Evolutionary conservation across 139 green algal species (phyloP).

Genomic region (Asterochloris sp.): DNA sequence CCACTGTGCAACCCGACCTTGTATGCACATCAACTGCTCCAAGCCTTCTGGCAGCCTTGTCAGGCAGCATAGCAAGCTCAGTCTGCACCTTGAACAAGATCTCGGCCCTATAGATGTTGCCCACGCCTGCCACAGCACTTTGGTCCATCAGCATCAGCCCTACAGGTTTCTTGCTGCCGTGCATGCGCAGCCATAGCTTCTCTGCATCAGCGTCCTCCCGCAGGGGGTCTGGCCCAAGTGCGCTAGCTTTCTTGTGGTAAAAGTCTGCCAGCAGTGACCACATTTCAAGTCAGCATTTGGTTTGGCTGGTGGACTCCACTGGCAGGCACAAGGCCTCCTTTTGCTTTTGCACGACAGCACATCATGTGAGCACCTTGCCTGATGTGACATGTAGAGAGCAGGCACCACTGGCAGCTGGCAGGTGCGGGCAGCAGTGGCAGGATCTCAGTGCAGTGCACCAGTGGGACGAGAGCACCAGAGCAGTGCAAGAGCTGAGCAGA

Average conservation of each 20-base stretch:
- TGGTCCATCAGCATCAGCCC: conserved; percentile 85
- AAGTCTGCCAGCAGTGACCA: conserved; percentile 21
- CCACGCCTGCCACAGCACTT: conserved; percentile 67
- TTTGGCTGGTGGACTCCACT: too few relatives aligned
- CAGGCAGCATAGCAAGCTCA: neutral
- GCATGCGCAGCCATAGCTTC: conserved; percentile 36
- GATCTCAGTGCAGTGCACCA: too few relatives aligned
- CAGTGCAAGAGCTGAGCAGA: neutral
- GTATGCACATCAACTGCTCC: too few relatives aligned
- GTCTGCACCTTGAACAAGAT: conserved; percentile 68
- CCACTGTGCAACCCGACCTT: too few relatives aligned
- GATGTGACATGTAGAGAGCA: too few relatives aligned
- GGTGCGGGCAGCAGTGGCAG: too few relatives aligned
- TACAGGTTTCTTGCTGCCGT: conserved; percentile 57
- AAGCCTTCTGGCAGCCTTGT: neutral
- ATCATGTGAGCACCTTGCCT: too few relatives aligned
- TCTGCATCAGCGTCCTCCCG: conserved; percentile 49
- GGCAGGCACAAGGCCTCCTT: too few relatives aligned
- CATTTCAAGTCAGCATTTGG: too few relatives aligned
- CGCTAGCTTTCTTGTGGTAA: conserved; percentile 50
- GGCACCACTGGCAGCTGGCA: too few relatives aligned
- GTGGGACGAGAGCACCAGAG: neutral
- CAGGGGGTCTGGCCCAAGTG: conserved; percentile 76
- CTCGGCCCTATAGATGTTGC: conserved; percentile 90
- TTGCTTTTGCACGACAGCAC: too few relatives aligned